These are phyloP conservation scores for Nicotiana rustica DNA, from an alignment of 305 asterid genomes.

Conservation along the genomic window DNA sequence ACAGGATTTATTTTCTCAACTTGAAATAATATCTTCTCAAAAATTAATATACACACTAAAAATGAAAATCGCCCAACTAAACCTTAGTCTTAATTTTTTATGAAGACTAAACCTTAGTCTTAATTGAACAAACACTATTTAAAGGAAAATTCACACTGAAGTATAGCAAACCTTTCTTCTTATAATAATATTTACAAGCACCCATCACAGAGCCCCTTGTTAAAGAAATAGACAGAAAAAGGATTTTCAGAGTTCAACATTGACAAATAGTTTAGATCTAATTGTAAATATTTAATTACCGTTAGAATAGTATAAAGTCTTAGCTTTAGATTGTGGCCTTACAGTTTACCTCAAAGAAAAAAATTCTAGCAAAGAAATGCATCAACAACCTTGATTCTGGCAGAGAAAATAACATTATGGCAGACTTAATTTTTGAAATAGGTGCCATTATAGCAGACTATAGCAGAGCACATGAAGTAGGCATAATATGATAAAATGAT, in stretches of 20 bases:
- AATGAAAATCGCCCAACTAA: not conserved
- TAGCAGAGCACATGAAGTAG: not conserved
- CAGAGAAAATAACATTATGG: not conserved
- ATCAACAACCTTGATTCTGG: slow-evolving; percentile 1
- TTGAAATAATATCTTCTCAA: not conserved
- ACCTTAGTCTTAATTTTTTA: not conserved
- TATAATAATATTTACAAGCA: not conserved
- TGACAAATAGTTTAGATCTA: not conserved
- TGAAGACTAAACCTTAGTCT: not conserved
- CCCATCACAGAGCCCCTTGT: not conserved
- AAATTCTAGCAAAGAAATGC: not conserved
- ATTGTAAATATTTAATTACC: not conserved
- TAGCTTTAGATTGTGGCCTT: not conserved
- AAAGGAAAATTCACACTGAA: not conserved
- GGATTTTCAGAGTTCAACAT: not conserved
- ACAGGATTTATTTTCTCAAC: not conserved
- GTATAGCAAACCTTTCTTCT: not conserved
- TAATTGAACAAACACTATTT: not conserved
- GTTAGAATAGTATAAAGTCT: not conserved
- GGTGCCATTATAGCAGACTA: not conserved
- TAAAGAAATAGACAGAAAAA: not conserved
- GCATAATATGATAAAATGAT: not conserved
- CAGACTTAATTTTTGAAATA: not conserved
- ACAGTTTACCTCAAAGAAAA: not conserved
- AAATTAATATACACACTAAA: not conserved